Percentiles rank a stretch among this genome's conserved stretches.
Evolutionary conservation across 495 filamentous ascomycete genomes (phyloP).

Genomic region (Chaetomium fimeti): DNA sequence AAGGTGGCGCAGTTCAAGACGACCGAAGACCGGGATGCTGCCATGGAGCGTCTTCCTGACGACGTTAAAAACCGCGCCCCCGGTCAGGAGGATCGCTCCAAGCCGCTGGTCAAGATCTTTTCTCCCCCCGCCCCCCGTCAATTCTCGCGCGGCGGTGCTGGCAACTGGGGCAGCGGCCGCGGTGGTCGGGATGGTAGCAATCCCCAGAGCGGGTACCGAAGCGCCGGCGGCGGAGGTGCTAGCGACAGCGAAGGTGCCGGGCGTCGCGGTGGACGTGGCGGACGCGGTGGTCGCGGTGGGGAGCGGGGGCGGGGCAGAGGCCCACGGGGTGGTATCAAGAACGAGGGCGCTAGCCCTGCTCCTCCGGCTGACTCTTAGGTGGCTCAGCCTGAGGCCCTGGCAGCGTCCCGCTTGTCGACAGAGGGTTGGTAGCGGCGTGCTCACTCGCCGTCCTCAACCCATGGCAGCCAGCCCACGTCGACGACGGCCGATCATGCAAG

Average conservation of each 20-base stretch:
- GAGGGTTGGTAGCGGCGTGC: background rate
- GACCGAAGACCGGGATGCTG: constrained; percentile 71
- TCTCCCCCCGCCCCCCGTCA: constrained; percentile 51
- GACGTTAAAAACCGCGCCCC: constrained; percentile 65
- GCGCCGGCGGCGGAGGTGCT: constrained; percentile 57
- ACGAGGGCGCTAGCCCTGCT: constrained; percentile 51
- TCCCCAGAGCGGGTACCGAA: constrained; percentile 66
- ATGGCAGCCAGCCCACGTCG: background rate
- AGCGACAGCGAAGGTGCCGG: constrained; percentile 78
- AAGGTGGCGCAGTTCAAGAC: constrained; percentile 78
- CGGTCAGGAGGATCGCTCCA: constrained; percentile 60
- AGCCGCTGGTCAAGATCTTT: constrained; percentile 79
- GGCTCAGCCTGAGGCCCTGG: background rate
- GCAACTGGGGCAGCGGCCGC: constrained; percentile 72
- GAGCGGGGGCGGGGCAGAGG: constrained; percentile 58
- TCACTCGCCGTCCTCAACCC: background rate
- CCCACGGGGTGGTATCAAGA: constrained; percentile 59
- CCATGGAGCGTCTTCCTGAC: constrained; percentile 66
- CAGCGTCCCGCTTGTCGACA: background rate
- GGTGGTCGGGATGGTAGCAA: constrained; percentile 47
- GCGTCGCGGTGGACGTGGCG: constrained; percentile 64
- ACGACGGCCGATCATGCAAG: background rate
- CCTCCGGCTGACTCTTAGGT: constrained; percentile 51
- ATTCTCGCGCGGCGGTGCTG: constrained; percentile 60
- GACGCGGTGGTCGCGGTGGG: constrained; percentile 53